Base-by-base conservation (phyloP, 192 early-diverging fungal species). In the Coemansia sp. region DNA sequence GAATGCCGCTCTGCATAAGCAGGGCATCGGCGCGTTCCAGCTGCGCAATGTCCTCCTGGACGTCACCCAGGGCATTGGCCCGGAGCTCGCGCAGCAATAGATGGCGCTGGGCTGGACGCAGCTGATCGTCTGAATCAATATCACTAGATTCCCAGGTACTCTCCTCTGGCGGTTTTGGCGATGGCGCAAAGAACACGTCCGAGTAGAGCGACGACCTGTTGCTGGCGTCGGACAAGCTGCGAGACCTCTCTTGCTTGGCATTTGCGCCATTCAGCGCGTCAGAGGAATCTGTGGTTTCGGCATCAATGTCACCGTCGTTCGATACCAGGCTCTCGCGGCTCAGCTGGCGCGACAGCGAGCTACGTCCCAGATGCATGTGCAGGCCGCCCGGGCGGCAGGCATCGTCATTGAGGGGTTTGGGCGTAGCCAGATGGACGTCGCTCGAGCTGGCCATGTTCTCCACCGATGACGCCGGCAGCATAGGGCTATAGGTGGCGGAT, bases 91-190 rank as follows among this genome's bases (percentile, higher is more conserved):
- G 30, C 0, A 38, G 50, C 6, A 52, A 22, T 40, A 52, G 25
- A 10, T 23, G 18, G 16, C 46, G 21, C 2, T 34, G 51, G 2
- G 48, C 16, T 1, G 33, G 13, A 2, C 51, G 60, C 46, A 70
- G n/a, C 6, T 51, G 56, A 31, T 58, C 60, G 37, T 57, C 61
- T 2, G 52, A 61, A 1, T 71, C 67, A 28, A 26, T 39, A 20
- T 49, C 56, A 27, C 55, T 64, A 5, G 55, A 50, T 7, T 47
- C 61, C 47, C 51, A 55, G n/a, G 32, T 34, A 5, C 12, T 26
- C 6, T 39, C 31, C 6, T 38, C 33, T 5, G 26, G 21, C 35
- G 12, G 4, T 5, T 44, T 18, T 11, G 4, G 13, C 19, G 35
- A 18, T n/a, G n/a, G n/a, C n/a, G n/a, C n/a, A n/a, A n/a, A n/a